Base-by-base conservation (phyloP, 2,329 filamentous ascomycete genomes). In the Thielaviopsis euricoi region DNA sequence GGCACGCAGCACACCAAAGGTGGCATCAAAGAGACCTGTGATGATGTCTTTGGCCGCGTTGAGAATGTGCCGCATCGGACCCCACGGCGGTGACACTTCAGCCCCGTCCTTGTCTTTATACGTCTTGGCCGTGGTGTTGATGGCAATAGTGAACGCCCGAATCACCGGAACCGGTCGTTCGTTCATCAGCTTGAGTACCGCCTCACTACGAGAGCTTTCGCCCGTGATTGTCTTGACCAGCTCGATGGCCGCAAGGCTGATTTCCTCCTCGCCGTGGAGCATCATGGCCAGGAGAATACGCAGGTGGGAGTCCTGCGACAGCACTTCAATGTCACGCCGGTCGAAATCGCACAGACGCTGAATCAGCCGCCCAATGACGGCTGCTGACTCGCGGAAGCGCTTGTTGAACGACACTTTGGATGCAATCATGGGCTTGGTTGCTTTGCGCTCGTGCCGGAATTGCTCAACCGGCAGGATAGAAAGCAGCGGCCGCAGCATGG, bases 211-310 rank as follows among this genome's bases (percentile, higher is more conserved):
- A 21, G 71, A 73, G 37, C 73, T 67, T 67, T 94, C 82, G 9
- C 79, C 80, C 40, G 87, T 93, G 64, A 91, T 80, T 40, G 82
- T 82, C 69, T 95, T 95, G 62, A 97, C 78, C 26, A 97, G 73
- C 63, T 89, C 86, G 6, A 90, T 79, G 1, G 87, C 84, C 17
- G 87, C 85, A 66, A 90, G 85, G 61, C 88, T 89, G 37, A 93
- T 83, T 59, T 83, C 78, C 58, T 86, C 75, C 63, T 94, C 85
- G 17, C 88, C 87, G 50, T 89, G 89, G 58, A 96, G 82, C 6
- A 96, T 80, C 19, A 88, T 78, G 4, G 85, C 84, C 52, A 95
- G 81, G 49, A 95, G 77, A 43, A 87, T 81, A 62, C 84, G 82
- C 60, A 85, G 6, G 83, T 81, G 73, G 21, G 80, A 77, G 59